A percentile compares a stretch with the other conserved stretches of the same genome.
These are phyloP conservation scores for Amaranthus hypochondriacus DNA, from an alignment of 148 eudicot species.

Conservation along the genomic window DNA sequence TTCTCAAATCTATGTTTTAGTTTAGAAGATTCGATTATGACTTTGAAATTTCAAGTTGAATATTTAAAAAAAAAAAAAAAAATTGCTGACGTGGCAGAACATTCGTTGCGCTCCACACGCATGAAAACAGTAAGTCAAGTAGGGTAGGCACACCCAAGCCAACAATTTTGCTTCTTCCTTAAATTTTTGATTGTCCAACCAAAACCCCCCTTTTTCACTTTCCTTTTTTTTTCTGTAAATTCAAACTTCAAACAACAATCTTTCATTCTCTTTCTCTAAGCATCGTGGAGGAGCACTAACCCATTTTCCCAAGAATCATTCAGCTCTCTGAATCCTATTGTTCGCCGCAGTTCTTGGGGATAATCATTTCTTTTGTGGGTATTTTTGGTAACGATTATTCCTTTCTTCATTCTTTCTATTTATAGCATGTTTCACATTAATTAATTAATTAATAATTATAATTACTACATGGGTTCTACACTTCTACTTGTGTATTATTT, in stretches of 20 bases:
- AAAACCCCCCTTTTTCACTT: not conserved
- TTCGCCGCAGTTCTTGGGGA: not conserved
- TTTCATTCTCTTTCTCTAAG: not conserved
- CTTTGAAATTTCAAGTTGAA: not conserved
- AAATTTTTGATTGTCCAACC: not conserved
- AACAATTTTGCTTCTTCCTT: not conserved
- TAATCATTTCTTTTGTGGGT: not conserved
- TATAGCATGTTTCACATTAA: not conserved
- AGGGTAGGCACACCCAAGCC: not conserved
- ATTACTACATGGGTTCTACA: too few species aligned
- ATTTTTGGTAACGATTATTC: slow-evolving; percentile 5
- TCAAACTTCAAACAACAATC: too few species aligned
- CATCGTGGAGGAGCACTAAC: not conserved
- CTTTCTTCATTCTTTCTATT: not conserved
- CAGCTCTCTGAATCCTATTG: not conserved
- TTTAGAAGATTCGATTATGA: not conserved
- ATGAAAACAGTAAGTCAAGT: slow-evolving; percentile 7
- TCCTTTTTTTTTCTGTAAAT: not conserved
- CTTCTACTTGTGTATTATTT: not conserved
- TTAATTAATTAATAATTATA: not conserved
- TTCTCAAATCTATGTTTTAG: too few species aligned
- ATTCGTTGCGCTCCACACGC: slow-evolving; percentile 11
- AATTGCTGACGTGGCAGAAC: slow-evolving; percentile 11
- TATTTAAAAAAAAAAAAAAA: not conserved
- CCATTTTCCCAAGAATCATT: not conserved